These are phyloP conservation scores for Malus sylvestris DNA, from an alignment of 306 rosid species.

Conservation along the genomic window DNA sequence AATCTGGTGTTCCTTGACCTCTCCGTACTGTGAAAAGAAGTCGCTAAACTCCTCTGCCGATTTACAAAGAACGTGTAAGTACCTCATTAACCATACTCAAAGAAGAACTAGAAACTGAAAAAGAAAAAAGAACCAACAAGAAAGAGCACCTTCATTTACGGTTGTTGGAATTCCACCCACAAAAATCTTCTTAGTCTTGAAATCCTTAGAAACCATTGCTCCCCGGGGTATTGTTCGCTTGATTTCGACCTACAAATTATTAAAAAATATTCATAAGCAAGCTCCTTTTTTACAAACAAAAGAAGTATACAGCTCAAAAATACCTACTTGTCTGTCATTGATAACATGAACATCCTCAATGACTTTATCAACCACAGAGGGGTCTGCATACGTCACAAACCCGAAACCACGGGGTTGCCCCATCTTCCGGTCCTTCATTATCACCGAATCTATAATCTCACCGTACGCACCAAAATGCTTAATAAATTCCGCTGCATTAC, in stretches of 20 bases:
- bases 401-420: constrained; percentile 96
- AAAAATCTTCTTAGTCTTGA: constrained; percentile 85
- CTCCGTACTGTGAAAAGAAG: constrained; percentile 77
- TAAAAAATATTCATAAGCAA: constrained; percentile 10
- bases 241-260: constrained; percentile 63
- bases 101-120: neutral
- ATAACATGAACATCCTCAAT: constrained; percentile 72
- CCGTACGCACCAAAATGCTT: constrained; percentile 87
- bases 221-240: constrained; percentile 96
- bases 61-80: constrained; percentile 2
- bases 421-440: constrained; percentile 90
- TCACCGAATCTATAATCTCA: constrained; percentile 77
- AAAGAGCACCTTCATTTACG: constrained; percentile 66
- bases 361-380: constrained; percentile 81
- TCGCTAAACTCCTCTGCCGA: constrained; percentile 63
- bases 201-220: constrained; percentile 69
- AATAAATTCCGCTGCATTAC: constrained; percentile 65
- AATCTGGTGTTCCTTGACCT: constrained; percentile 74
- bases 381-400: constrained; percentile 80
- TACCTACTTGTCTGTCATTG: constrained; percentile 73
- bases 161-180: constrained; percentile 92
- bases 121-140: neutral
- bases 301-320: neutral
- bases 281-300: neutral
- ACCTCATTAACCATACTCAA: neutral